These are phyloP conservation scores for Didymella exigua DNA, from an alignment of 2,329 filamentous ascomycete species.

Conservation along the genomic window DNA sequence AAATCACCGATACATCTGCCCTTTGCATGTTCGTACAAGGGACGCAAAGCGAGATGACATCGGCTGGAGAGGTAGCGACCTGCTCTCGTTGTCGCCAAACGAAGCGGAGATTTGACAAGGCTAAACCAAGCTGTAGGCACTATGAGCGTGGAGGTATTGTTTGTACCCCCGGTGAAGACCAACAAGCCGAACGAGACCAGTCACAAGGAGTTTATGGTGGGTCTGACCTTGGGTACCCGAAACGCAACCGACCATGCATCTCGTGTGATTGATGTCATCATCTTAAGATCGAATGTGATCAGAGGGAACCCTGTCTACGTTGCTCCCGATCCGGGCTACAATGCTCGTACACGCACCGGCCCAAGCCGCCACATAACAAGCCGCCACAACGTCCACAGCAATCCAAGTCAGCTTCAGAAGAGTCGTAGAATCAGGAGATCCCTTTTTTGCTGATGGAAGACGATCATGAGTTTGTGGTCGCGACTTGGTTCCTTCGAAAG, in stretches of 20 bases:
- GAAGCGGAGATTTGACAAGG: conserved; percentile 28
- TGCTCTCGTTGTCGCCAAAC: conserved; percentile 25
- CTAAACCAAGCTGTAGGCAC: conserved; percentile 20
- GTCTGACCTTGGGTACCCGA: neutral
- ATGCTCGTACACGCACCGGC: conserved; percentile 25
- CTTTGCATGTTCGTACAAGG: neutral
- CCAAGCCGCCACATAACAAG: neutral
- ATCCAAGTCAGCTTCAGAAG: neutral
- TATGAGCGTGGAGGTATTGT: conserved; percentile 14
- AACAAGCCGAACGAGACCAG: neutral
- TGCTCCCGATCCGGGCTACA: conserved; percentile 22
- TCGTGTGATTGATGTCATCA: conserved; percentile 33
- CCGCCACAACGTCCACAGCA: neutral
- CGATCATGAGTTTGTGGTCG: conserved; percentile 23
- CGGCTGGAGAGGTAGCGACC: conserved; percentile 16
- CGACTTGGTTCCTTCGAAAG: conserved; percentile 27
- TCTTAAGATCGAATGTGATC: conserved; percentile 32
- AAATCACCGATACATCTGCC: neutral
- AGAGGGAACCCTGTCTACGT: conserved; percentile 24
- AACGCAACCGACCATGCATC: conserved; percentile 23
- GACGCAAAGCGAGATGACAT: neutral
- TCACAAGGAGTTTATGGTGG: neutral
- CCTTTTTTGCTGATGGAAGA: conserved; percentile 18
- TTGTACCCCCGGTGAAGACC: conserved; percentile 15
- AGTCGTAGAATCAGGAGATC: neutral